Conservation (phyloP, 495 filamentous ascomycete species). For the Talaromyces stipitatus region DNA sequence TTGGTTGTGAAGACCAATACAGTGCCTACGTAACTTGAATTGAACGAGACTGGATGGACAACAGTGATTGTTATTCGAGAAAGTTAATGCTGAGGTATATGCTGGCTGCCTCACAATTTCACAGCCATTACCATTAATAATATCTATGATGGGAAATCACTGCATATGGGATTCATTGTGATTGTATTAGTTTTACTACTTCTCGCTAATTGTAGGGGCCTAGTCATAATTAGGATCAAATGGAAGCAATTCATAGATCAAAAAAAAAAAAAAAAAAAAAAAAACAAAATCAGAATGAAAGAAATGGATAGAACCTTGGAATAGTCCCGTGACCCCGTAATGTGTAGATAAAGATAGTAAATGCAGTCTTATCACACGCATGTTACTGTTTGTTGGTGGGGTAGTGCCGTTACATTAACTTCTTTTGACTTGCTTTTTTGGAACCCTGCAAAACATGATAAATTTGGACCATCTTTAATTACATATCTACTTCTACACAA, state of each 20-base stretch:
- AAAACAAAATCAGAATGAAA: no score
- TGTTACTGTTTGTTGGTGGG: background rate
- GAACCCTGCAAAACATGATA: background rate
- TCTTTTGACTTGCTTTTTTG: background rate
- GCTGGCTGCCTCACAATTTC: background rate
- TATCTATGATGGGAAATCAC: no score
- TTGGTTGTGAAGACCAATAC: background rate
- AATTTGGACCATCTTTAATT: background rate
- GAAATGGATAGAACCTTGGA: no score
- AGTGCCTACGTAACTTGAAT: background rate
- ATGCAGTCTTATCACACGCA: no score
- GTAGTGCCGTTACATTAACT: constrained; percentile 1
- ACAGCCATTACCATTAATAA: background rate
- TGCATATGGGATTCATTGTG: no score
- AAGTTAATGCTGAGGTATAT: background rate
- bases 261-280: no score
- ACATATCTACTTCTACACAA: background rate
- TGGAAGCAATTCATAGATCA: no score
- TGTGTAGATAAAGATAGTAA: no score
- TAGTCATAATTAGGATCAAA: no score
- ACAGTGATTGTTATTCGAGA: background rate
- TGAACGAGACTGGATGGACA: background rate
- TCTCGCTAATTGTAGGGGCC: no score
- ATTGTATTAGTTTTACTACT: no score
- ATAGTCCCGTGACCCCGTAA: no score